Evolutionary conservation across 2,329 filamentous ascomycete species (phyloP), one percentile per base, ranked within the genome.

Genomic region (Neonectria hederae): DNA sequence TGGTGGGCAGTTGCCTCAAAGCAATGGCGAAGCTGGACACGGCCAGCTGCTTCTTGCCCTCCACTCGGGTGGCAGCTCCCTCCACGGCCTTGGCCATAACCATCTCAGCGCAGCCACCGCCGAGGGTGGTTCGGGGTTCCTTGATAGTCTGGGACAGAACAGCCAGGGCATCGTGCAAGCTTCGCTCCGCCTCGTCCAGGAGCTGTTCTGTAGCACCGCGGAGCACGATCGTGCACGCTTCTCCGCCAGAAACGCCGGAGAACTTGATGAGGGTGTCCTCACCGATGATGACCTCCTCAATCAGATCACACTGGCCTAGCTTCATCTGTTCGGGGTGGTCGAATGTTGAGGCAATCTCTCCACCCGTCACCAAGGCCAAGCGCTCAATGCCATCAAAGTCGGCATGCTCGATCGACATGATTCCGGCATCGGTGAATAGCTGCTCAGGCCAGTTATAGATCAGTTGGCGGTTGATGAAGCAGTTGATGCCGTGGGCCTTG

Each of bases 371-470:
- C 54, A 99, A 86, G 10, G 96, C 95, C 73, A 99, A 82, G 46
- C 96, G 89, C 85, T 99, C 96, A 71, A 99, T 97, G 69, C 96
- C 96, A 77, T 99, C 96, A 76, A 99, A 99, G 82, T 99, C 96
- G 70, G 96, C 96, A 79, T 99, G 96, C 84, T 99, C 96, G 73
- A 99, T 99, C 28, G 94, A 97, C 86, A 97, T 92, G 81, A 99
- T 98, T 67, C 96, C 96, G 8, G 94, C 95, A 79, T 99, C 96
- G 38, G 95, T 94, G 77, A 99, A 99, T 51, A 99, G 90, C 83
- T 99, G 96, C 82, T 99, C 96, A 6, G 96, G 96, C 96, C 96
- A 99, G 86, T 99, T 99, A 87, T 99, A 99, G 83, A 99, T 99
- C 69, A 99, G 89, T 81, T 99, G 96, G 73, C 96, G 87, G 87